These are phyloP conservation scores for Coemansia sp. DNA, from an alignment of 192 early-diverging fungal genomes.

Conservation along the genomic window DNA sequence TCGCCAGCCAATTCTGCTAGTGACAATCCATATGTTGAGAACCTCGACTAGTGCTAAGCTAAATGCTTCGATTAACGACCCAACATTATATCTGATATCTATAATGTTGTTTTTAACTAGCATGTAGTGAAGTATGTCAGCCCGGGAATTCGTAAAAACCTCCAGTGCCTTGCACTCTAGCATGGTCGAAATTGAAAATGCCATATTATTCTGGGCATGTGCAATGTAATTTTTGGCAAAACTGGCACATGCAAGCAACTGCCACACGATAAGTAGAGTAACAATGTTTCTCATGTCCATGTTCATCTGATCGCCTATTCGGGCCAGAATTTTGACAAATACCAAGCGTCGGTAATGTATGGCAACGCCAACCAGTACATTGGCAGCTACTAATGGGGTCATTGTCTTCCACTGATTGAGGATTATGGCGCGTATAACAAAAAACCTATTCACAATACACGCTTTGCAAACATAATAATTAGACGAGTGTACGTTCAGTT, in stretches of 20 bases:
- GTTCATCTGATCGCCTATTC: neutral
- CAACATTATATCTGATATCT: neutral
- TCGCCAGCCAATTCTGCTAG: slow-evolving; percentile 29
- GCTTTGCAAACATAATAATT: neutral
- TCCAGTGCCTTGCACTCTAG: neutral
- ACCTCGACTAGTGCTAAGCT: neutral
- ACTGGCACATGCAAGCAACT: neutral
- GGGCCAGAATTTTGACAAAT: neutral
- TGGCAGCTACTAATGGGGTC: neutral
- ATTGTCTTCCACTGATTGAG: neutral
- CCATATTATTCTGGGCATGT: neutral
- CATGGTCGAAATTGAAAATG: neutral
- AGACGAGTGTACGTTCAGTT: neutral
- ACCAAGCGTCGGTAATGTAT: neutral
- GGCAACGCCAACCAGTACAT: neutral
- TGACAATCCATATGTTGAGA: slow-evolving; percentile 23
- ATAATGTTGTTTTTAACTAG: neutral
- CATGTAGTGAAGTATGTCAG: neutral
- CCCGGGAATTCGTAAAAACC: neutral
- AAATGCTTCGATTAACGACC: neutral
- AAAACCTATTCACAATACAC: neutral
- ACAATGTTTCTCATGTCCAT: neutral
- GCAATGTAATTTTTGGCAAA: neutral
- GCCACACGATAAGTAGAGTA: neutral
- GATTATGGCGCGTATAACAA: neutral